phyloP scores from a whole-genome alignment of 192 early-diverging fungal genomes.

The Mortierella hygrophila region DNA sequence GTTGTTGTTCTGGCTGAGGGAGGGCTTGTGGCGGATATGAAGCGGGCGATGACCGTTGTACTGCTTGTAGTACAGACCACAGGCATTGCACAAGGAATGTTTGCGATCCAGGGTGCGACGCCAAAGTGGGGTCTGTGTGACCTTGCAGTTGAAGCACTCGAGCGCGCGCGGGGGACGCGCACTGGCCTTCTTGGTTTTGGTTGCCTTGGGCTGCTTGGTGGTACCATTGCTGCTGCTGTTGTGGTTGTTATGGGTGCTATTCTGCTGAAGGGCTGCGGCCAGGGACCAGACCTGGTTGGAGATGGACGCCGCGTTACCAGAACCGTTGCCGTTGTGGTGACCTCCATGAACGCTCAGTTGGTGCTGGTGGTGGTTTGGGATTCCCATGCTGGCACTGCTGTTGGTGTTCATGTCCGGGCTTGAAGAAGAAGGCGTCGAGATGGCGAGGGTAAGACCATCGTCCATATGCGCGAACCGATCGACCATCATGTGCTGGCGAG shows the following conservation, averaged over 20 bases:
- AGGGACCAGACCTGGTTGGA: slow-evolving; percentile 41
- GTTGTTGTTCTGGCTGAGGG: slow-evolving; percentile 31
- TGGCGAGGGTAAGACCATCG: slow-evolving; percentile 8
- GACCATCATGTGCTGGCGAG: slow-evolving; percentile 19
- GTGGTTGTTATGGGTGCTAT: slow-evolving; percentile 4
- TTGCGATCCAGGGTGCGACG: slow-evolving; percentile 79
- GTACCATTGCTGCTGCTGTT: background rate
- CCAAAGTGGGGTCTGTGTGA: slow-evolving; percentile 84
- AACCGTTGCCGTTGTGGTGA: background rate
- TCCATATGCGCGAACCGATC: slow-evolving; percentile 23
- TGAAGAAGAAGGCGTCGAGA: background rate
- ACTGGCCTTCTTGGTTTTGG: slow-evolving; percentile 57
- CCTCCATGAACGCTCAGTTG: slow-evolving; percentile 2
- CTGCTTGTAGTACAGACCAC: slow-evolving; percentile 77
- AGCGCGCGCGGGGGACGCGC: slow-evolving; percentile 62
- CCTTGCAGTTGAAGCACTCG: slow-evolving; percentile 83
- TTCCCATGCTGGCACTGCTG: background rate
- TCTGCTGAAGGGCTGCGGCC: slow-evolving; percentile 42
- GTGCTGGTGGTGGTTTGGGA: slow-evolving; percentile 10
- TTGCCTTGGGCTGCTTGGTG: slow-evolving; percentile 37
- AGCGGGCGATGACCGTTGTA: slow-evolving; percentile 71
- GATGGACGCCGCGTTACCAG: slow-evolving; percentile 1
- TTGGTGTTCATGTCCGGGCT: slow-evolving; percentile 27
- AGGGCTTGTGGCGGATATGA: slow-evolving; percentile 68
- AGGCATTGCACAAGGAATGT: slow-evolving; percentile 90